A percentile compares a stretch with the other conserved stretches of the same genome.
Conservation (phyloP, 1,139 yeast genomes). For the Zygosaccharomyces sapae region DNA sequence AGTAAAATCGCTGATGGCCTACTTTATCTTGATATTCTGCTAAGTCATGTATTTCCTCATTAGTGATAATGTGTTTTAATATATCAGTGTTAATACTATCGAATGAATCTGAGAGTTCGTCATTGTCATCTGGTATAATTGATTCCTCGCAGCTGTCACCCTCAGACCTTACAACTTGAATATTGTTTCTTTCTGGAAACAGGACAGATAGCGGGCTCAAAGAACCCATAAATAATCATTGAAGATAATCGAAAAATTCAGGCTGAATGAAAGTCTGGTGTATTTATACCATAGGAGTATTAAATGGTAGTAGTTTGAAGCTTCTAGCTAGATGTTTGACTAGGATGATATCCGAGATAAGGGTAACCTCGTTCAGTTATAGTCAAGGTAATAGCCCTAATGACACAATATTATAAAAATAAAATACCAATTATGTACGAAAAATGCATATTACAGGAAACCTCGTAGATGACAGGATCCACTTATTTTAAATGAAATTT, state of each 20-base stretch:
- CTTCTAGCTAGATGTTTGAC: neutral
- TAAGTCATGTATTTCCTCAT: constrained; percentile 19
- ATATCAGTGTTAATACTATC: constrained; percentile 18
- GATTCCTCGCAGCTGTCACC: constrained; percentile 4
- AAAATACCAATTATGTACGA: no score
- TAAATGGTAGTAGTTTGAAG: no score
- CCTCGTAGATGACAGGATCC: no score
- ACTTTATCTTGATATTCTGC: constrained; percentile 21
- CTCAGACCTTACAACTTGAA: constrained; percentile 12
- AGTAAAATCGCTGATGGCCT: constrained; percentile 23
- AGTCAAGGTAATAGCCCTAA: no score
- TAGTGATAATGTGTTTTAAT: constrained; percentile 18
- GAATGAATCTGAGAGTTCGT: constrained; percentile 7
- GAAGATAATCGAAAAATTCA: neutral
- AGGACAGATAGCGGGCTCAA: constrained; percentile 15
- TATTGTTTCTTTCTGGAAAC: constrained; percentile 24
- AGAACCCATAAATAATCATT: constrained; percentile 10
- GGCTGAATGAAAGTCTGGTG: no score
- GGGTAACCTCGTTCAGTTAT: constrained; percentile 1
- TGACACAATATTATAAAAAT: no score
- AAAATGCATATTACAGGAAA: no score
- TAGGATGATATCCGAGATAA: neutral
- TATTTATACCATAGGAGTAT: no score
- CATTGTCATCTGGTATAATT: constrained; percentile 5
- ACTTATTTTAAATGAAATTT: constrained; percentile 15